Evolutionary conservation across 129 eudicot species (phyloP).

Genomic region (Flaveria brownii): DNA sequence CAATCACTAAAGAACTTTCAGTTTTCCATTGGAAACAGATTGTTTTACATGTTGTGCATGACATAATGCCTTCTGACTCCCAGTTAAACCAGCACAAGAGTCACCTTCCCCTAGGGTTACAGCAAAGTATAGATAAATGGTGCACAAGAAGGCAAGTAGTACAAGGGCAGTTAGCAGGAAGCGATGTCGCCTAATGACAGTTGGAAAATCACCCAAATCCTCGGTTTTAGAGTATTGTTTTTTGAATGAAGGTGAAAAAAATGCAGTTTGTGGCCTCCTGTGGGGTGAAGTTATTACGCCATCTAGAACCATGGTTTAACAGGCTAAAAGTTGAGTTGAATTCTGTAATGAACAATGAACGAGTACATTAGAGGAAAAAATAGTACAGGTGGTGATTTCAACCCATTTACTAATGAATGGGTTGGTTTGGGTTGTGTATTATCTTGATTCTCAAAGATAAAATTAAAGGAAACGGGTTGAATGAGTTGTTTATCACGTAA

Average conservation of each 20-base stretch:
- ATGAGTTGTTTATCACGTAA: background rate
- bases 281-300: conserved; percentile 51
- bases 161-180: conserved; percentile 55
- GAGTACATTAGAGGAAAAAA: background rate
- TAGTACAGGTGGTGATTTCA: background rate
- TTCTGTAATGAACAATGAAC: conserved; percentile 1
- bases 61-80: conserved; percentile 45
- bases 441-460: background rate
- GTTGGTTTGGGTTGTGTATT: background rate
- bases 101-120: conserved; percentile 45
- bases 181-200: conserved; percentile 54
- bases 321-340: conserved; percentile 21
- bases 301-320: conserved; percentile 48
- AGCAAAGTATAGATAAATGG: conserved; percentile 64
- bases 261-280: conserved; percentile 46
- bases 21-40: conserved; percentile 44
- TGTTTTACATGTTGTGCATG: conserved; percentile 45
- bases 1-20: conserved; percentile 35
- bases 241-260: conserved; percentile 37
- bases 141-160: conserved; percentile 51
- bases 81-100: conserved; percentile 48
- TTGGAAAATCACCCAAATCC: conserved; percentile 50
- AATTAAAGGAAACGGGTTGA: background rate
- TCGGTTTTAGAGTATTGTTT: conserved; percentile 39
- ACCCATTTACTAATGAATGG: background rate